These are phyloP conservation scores for Firmiana major DNA, from an alignment of 345 rosid species.

Conservation along the genomic window DNA sequence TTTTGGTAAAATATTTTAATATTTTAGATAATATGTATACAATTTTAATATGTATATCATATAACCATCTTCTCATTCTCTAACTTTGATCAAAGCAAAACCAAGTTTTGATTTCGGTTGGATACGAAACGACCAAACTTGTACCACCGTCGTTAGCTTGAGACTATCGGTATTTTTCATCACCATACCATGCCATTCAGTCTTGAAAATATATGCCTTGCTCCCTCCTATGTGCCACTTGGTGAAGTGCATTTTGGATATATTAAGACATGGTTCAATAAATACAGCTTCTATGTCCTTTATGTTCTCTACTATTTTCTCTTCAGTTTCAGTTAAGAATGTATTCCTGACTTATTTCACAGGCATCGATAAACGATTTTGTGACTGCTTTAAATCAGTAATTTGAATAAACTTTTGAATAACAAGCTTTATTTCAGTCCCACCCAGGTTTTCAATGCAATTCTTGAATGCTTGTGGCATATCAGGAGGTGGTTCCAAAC, in stretches of 20 bases:
- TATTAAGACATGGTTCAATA: background rate
- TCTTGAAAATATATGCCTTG: background rate
- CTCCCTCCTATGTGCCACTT: background rate
- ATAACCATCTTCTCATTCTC: background rate
- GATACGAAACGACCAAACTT: background rate
- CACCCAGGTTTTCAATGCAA: background rate
- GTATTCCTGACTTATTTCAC: background rate
- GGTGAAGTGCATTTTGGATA: background rate
- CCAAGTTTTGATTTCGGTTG: background rate
- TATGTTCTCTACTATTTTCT: no score
- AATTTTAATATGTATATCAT: no score
- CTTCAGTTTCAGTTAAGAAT: background rate
- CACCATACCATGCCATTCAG: no score
- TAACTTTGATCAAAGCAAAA: background rate
- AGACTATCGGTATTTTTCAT: background rate
- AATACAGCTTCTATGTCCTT: no score
- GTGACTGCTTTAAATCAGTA: background rate
- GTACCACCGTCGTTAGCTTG: background rate
- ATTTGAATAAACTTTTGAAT: background rate
- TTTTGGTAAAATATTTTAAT: no score
- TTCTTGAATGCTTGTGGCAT: background rate
- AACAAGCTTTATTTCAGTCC: background rate
- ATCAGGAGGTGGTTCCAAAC: background rate
- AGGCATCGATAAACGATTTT: background rate
- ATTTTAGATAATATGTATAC: no score